These are phyloP conservation scores for Royoungia palumana DNA, from an alignment of 768 basidiomycete species.

Conservation along the genomic window DNA sequence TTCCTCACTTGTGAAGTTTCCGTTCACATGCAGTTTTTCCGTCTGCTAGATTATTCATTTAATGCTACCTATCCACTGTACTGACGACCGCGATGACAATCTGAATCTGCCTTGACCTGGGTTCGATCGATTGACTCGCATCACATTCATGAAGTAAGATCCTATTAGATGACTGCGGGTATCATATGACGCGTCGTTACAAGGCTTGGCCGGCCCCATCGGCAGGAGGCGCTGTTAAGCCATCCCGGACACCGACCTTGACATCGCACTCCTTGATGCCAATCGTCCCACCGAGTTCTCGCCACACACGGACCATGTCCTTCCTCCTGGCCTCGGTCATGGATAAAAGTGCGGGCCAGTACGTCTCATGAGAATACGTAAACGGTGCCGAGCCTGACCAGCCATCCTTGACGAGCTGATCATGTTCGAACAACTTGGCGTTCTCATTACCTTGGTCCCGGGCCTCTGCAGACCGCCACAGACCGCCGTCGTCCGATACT, in stretches of 20 bases:
- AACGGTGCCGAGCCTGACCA: conserved; percentile 72
- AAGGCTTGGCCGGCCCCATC: conserved; percentile 6
- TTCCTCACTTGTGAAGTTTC: conserved; percentile 4
- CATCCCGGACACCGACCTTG: conserved; percentile 39
- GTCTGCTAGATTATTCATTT: conserved; percentile 9
- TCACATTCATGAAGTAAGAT: no score
- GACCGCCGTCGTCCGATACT: conserved; percentile 21
- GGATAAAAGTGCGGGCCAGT: conserved; percentile 65
- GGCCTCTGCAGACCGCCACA: conserved; percentile 26
- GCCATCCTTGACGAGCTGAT: conserved; percentile 65
- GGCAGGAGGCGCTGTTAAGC: not conserved
- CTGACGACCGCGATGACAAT: conserved; percentile 26
- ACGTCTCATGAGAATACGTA: conserved; percentile 69
- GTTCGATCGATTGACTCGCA: not conserved
- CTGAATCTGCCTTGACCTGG: conserved; percentile 1
- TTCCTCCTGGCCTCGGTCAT: conserved; percentile 50
- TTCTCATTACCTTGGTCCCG: conserved; percentile 17
- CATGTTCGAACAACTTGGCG: conserved; percentile 52
- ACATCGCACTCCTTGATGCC: conserved; percentile 81
- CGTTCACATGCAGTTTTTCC: conserved; percentile 1
- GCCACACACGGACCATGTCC: conserved; percentile 61
- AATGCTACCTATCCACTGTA: conserved; percentile 16
- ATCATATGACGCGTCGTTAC: conserved; percentile 7
- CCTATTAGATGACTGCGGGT: no score
- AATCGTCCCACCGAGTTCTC: conserved; percentile 58